Evolutionary conservation across 164 flowering plant species (phyloP).

Genomic region (Liquidambar formosana): DNA sequence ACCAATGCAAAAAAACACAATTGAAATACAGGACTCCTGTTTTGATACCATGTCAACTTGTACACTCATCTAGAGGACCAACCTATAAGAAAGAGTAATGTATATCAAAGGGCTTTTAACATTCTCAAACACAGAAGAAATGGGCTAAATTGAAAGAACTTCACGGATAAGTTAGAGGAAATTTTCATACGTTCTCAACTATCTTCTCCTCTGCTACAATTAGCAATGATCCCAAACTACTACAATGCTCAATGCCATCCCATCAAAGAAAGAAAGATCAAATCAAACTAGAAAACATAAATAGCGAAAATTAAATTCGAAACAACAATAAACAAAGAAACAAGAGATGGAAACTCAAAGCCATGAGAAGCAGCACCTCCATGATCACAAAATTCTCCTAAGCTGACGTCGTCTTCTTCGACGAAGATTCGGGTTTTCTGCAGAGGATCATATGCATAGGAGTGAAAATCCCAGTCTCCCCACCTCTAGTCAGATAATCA

Average conservation of each 20-base stretch:
- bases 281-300: too few relatives aligned
- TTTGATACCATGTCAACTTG: too few relatives aligned
- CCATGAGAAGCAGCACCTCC: too few relatives aligned
- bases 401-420: neutral
- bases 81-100: too few relatives aligned
- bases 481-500: conserved; percentile 70
- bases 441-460: conserved; percentile 91
- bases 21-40: too few relatives aligned
- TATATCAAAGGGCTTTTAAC: too few relatives aligned
- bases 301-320: neutral
- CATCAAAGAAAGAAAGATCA: neutral
- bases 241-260: neutral
- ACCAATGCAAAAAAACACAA: too few relatives aligned
- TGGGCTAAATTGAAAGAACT: neutral
- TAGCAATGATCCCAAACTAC: neutral
- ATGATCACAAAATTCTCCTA: too few relatives aligned
- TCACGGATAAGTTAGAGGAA: neutral
- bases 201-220: neutral
- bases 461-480: conserved; percentile 72
- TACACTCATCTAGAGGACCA: too few relatives aligned
- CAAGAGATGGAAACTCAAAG: too few relatives aligned
- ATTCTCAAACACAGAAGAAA: neutral
- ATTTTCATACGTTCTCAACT: neutral
- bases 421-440: conserved; percentile 56
- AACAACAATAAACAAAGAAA: conserved; percentile 13